phyloP scores from a whole-genome alignment of 2,329 filamentous ascomycete species.

The Penicillium sp. region DNA sequence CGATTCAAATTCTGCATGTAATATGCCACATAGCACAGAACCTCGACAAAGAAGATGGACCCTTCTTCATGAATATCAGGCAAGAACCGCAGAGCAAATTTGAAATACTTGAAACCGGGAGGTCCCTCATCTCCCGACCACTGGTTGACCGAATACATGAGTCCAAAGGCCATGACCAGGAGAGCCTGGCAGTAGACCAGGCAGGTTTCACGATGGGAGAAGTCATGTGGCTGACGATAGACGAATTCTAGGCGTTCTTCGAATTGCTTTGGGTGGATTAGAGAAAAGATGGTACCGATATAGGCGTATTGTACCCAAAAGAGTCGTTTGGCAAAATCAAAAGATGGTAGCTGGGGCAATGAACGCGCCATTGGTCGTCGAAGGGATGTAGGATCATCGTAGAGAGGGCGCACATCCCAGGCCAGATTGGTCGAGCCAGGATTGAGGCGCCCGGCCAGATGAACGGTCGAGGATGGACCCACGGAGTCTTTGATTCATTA shows the following conservation, averaged over 20 bases:
- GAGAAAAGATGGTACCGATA: slow-evolving; percentile 64
- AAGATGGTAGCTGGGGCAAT: slow-evolving; percentile 55
- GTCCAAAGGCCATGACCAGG: slow-evolving; percentile 61
- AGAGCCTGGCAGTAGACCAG: slow-evolving; percentile 60
- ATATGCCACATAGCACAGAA: slow-evolving; percentile 61
- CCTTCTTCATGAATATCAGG: slow-evolving; percentile 63
- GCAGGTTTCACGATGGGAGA: slow-evolving; percentile 55
- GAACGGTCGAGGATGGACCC: slow-evolving; percentile 43
- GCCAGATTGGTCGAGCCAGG: slow-evolving; percentile 42
- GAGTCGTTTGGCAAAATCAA: slow-evolving; percentile 58
- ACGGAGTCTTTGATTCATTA: slow-evolving; percentile 36
- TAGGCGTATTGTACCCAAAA: slow-evolving; percentile 62
- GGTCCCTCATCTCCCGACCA: slow-evolving; percentile 60
- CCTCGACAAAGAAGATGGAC: slow-evolving; percentile 61
- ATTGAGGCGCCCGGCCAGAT: slow-evolving; percentile 45
- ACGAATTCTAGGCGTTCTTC: slow-evolving; percentile 54
- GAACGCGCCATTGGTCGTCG: slow-evolving; percentile 34
- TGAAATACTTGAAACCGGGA: slow-evolving; percentile 63
- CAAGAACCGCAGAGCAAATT: slow-evolving; percentile 57
- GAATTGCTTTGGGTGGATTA: slow-evolving; percentile 57
- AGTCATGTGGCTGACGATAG: slow-evolving; percentile 53
- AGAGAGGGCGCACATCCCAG: slow-evolving; percentile 45
- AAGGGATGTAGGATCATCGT: slow-evolving; percentile 43
- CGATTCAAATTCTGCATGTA: slow-evolving; percentile 65
- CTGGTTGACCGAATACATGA: slow-evolving; percentile 64